These are phyloP conservation scores for Diplodia mutila DNA, from an alignment of 2,329 filamentous ascomycete genomes.

Conservation along the genomic window DNA sequence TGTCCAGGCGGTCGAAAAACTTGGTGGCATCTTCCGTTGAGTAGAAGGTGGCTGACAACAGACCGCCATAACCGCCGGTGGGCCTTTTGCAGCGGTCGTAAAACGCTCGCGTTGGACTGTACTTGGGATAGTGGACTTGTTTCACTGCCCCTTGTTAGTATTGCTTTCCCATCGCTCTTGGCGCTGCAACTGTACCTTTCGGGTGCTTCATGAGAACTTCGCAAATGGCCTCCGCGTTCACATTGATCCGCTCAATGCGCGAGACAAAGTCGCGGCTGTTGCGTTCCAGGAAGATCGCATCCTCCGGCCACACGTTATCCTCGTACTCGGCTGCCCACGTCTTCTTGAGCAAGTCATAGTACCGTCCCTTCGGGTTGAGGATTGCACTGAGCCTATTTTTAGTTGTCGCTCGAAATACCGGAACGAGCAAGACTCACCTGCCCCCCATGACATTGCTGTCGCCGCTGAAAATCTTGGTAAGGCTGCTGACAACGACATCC, in stretches of 20 bases:
- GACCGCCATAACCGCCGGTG: constrained; percentile 82
- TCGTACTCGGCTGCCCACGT: constrained; percentile 71
- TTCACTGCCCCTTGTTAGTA: constrained; percentile 59
- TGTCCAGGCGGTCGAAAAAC: constrained; percentile 86
- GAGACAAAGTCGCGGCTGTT: constrained; percentile 91
- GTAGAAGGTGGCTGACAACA: constrained; percentile 83
- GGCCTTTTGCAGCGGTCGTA: constrained; percentile 80
- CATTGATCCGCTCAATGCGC: constrained; percentile 82
- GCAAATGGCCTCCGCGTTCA: constrained; percentile 82
- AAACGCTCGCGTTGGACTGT: constrained; percentile 66
- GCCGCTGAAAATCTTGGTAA: constrained; percentile 97
- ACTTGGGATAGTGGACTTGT: constrained; percentile 84
- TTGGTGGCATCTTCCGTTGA: constrained; percentile 69
- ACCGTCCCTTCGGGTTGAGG: constrained; percentile 68
- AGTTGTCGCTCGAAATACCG: constrained; percentile 19
- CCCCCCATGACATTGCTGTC: constrained; percentile 99
- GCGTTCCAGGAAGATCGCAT: constrained; percentile 90
- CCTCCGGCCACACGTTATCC: constrained; percentile 92
- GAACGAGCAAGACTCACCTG: constrained; percentile 49
- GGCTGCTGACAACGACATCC: constrained; percentile 89
- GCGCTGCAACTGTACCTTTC: constrained; percentile 44
- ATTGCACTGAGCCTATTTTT: constrained; percentile 50
- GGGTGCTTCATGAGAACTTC: constrained; percentile 66
- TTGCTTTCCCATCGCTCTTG: neutral
- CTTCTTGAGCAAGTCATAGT: constrained; percentile 71